Base-by-base conservation (phyloP, 345 rosid genomes). In the Citrus mangshanensis region DNA sequence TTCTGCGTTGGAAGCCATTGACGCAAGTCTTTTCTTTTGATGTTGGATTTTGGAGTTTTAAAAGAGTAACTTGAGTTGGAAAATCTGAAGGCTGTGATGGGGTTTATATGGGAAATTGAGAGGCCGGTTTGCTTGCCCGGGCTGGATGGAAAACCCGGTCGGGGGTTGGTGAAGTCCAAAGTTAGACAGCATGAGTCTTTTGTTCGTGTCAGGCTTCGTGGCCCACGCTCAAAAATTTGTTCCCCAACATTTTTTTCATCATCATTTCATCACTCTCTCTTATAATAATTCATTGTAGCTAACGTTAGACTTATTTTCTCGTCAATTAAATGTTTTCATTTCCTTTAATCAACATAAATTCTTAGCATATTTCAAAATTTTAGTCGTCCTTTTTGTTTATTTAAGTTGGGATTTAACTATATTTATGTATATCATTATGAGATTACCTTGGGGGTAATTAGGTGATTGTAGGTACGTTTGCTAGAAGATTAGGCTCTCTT, bases 1-100 rank as follows among this genome's bases (percentile, higher is more conserved):
- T 66, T 90, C 92, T 68, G 77, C 85, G 51, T 86, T 90, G 56
- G 78, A 37, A 2, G 98, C 89, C 93, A 93, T 84, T 56, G 84
- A 6, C 76, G 75, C 7, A 34, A 75, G 5, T 27, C 9, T 42
- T 34, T n/a, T 34, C 37, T 34, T 58, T 32, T 66, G 9, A 10
- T 64, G 66, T 12, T 38, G 16, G 69, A 63, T n/a, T 9, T 34
- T 22, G 65, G 64, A 69, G 40, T 18, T 34, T 12, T 16, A 0
- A 4, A 8, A n/a, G 6, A 38, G 19, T 19, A 10, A 18, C 78
- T 78, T 78, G 69, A 55, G 68, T 27, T 61, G 74, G 6, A 78
- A 46, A 60, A 38, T 9, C 63, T 9, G 46, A 4, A 7, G 13
- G 49, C 27, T 18, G 13, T 22, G 32, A 51, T 68, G 80, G 67